phyloP scores from a whole-genome alignment of 2,329 filamentous ascomycete genomes.

The Apiospora hydei region DNA sequence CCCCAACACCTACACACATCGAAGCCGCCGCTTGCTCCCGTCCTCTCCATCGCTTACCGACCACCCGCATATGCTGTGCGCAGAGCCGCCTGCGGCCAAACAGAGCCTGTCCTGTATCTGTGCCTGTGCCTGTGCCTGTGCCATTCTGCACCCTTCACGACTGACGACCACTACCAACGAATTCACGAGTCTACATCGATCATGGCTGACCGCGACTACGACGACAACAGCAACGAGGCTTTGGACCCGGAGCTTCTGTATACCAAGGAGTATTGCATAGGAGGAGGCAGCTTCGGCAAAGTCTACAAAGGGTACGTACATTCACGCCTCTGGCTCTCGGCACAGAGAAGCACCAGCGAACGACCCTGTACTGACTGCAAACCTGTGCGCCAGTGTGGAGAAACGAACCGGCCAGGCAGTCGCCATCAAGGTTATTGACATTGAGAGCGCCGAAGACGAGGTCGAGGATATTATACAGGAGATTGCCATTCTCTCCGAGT shows the following conservation, averaged over 20 bases:
- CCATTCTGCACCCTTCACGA: not conserved
- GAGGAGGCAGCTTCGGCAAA: slow-evolving; percentile 96
- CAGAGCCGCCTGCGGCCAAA: not conserved
- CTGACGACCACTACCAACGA: not conserved
- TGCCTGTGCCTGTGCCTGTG: not conserved
- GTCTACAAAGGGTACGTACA: slow-evolving; percentile 89
- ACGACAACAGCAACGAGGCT: slow-evolving; percentile 59
- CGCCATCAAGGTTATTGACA: slow-evolving; percentile 98
- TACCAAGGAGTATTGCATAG: slow-evolving; percentile 93
- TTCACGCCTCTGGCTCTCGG: not conserved
- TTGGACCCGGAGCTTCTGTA: slow-evolving; percentile 91
- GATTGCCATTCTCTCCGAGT: slow-evolving; percentile 94
- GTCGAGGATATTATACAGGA: slow-evolving; percentile 99
- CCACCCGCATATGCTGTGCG: slow-evolving; percentile 6
- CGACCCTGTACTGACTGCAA: slow-evolving; percentile 28
- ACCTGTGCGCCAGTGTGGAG: slow-evolving; percentile 72
- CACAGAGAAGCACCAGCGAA: not conserved
- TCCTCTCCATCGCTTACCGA: not conserved
- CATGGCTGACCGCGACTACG: slow-evolving; percentile 59
- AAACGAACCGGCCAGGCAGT: slow-evolving; percentile 92
- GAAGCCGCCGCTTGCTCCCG: too few species aligned
- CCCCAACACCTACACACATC: not conserved
- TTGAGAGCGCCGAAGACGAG: slow-evolving; percentile 98
- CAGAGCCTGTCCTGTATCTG: not conserved
- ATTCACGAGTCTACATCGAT: not conserved